Evolutionary conservation across 805 yeast genomes (phyloP).

Genomic region (Saccharomycopsis fibuligera): DNA sequence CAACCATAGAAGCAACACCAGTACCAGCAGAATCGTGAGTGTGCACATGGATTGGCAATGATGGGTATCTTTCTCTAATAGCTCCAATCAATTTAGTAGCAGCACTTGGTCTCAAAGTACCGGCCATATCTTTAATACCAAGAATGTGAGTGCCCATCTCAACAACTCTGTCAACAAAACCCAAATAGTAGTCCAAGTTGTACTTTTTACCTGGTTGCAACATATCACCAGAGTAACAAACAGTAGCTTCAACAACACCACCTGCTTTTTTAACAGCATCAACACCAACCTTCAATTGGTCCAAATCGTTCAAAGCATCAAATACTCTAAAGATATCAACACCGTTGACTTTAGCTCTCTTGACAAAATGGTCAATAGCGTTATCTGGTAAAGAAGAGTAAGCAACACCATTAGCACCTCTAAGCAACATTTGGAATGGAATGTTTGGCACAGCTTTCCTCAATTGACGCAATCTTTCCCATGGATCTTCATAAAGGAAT

Average conservation of each 20-base stretch:
- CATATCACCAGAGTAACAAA: conserved; percentile 99
- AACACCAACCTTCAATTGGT: conserved; percentile 94
- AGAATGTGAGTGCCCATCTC: conserved; percentile 92
- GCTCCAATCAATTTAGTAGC: conserved; percentile 75
- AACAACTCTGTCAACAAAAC: conserved; percentile 76
- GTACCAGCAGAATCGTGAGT: conserved; percentile 99
- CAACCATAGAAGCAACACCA: conserved; percentile 95
- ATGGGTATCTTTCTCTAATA: conserved; percentile 81
- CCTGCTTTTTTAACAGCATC: conserved; percentile 98
- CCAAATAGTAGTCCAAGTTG: conserved; percentile 83
- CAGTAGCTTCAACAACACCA: conserved; percentile 97
- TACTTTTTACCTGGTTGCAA: conserved; percentile 91
- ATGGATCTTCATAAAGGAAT: conserved; percentile 96
- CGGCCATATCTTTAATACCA: conserved; percentile 99
- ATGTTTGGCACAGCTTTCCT: conserved; percentile 92
- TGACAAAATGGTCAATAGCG: conserved; percentile 95
- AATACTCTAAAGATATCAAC: conserved; percentile 97
- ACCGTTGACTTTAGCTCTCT: conserved; percentile 92
- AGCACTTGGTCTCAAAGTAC: conserved; percentile 94
- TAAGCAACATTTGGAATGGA: conserved; percentile 97
- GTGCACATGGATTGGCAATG: conserved; percentile 95
- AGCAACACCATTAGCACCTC: conserved; percentile 99
- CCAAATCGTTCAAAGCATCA: conserved; percentile 94
- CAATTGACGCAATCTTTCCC: conserved; percentile 89
- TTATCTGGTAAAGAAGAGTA: conserved; percentile 97